Percentiles rank a stretch among this genome's conserved stretches.
These are phyloP conservation scores for Clavaria fumosa DNA, from an alignment of 768 basidiomycete genomes.

Conservation along the genomic window DNA sequence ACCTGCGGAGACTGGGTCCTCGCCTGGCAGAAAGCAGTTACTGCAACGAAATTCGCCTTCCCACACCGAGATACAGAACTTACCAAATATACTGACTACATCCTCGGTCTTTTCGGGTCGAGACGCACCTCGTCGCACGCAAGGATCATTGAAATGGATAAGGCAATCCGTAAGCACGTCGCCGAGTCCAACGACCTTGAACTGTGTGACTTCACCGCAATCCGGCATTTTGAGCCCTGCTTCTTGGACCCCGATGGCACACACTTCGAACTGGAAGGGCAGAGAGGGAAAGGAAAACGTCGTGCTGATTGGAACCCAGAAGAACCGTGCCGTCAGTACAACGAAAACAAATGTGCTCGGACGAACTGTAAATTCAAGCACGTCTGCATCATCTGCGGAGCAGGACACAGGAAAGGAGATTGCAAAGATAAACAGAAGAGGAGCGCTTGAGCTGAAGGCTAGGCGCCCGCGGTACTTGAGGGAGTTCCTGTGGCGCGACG, in stretches of 20 bases:
- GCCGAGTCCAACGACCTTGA: constrained; percentile 4
- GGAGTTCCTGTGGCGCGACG: no score
- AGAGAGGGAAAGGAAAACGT: no score
- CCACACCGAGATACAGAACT: no score
- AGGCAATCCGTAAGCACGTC: constrained; percentile 6
- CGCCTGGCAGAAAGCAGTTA: constrained; percentile 11
- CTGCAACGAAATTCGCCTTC: constrained; percentile 15
- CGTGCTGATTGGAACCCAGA: no score
- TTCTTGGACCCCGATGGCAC: no score
- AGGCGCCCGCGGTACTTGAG: neutral
- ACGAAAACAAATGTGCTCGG: no score
- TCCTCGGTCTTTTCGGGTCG: constrained; percentile 14
- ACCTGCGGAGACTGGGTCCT: constrained; percentile 13
- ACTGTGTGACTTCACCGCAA: constrained; percentile 8
- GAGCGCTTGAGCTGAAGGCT: neutral
- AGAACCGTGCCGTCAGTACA: no score
- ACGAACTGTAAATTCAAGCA: no score
- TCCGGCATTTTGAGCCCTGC: constrained; percentile 8
- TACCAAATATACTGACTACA: constrained; percentile 13
- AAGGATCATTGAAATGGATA: constrained; percentile 18
- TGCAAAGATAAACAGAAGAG: no score
- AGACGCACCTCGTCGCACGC: constrained; percentile 4
- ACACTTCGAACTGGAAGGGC: no score
- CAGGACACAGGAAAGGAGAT: no score
- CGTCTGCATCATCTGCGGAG: no score